phyloP scores from a whole-genome alignment of 1,139 yeast species.

The Debaryomyces psychrophilus region DNA sequence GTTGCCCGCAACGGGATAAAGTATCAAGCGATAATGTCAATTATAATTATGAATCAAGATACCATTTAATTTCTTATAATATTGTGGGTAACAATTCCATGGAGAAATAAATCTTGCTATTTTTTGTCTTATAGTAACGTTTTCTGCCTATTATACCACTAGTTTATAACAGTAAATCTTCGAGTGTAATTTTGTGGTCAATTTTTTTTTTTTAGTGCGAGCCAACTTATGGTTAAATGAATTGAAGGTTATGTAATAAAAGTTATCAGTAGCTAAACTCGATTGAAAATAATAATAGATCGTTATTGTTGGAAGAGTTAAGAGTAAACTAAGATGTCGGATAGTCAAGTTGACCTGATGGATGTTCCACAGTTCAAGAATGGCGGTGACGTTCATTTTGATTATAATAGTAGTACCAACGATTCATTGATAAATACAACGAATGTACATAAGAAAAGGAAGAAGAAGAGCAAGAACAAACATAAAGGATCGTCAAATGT shows the following conservation, averaged over 20 bases:
- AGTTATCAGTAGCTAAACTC: slow-evolving; percentile 2
- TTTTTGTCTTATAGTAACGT: too few relatives aligned
- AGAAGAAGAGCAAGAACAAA: slow-evolving; percentile 36
- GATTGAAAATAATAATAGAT: neutral
- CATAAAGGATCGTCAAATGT: slow-evolving; percentile 22
- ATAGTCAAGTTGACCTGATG: slow-evolving; percentile 10
- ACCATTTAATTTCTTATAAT: neutral
- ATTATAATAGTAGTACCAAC: slow-evolving; percentile 34
- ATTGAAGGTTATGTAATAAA: slow-evolving; percentile 7
- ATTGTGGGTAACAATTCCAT: neutral
- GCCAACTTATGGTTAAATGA: neutral
- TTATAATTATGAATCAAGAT: neutral
- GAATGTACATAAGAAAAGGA: slow-evolving; percentile 40
- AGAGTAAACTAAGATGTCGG: slow-evolving; percentile 8
- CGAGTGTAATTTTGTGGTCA: slow-evolving; percentile 7
- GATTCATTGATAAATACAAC: slow-evolving; percentile 29
- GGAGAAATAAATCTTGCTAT: neutral
- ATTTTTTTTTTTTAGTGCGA: slow-evolving; percentile 8
- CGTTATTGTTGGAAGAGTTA: neutral
- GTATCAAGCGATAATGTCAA: neutral
- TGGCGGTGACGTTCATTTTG: slow-evolving; percentile 66
- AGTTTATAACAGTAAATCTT: slow-evolving; percentile 4
- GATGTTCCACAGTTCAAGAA: slow-evolving; percentile 25
- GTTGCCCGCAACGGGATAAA: neutral
- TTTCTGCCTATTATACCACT: neutral